A percentile compares a stretch with the other conserved stretches of the same genome.
These are phyloP conservation scores for Aspergillus panamensis DNA, from an alignment of 495 filamentous ascomycete genomes.

Conservation along the genomic window DNA sequence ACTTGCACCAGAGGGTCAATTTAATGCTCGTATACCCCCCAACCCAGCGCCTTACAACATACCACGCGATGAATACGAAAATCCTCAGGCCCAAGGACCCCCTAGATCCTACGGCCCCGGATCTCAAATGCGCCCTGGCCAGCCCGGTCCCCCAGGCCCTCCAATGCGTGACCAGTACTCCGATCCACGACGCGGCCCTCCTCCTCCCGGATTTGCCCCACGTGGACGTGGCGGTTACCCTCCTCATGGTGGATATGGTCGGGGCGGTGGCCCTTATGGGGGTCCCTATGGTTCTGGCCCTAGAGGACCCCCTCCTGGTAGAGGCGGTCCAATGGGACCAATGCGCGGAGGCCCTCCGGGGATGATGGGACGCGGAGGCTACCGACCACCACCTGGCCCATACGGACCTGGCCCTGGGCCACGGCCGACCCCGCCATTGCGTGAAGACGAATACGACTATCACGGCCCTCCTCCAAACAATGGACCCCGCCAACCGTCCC, in stretches of 20 bases:
- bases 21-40: conserved; percentile 19
- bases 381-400: conserved; percentile 49
- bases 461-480: conserved; percentile 30
- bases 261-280: conserved; percentile 49
- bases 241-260: conserved; percentile 57
- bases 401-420: conserved; percentile 37
- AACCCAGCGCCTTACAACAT: conserved; percentile 33
- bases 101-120: conserved; percentile 39
- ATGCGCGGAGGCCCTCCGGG: conserved; percentile 32
- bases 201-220: conserved; percentile 49
- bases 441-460: conserved; percentile 33
- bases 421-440: conserved; percentile 25
- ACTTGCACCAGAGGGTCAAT: conserved; percentile 21
- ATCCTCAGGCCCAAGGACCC: conserved; percentile 48
- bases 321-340: conserved; percentile 38
- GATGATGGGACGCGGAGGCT: conserved; percentile 48
- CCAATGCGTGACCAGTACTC: conserved; percentile 59
- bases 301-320: conserved; percentile 33
- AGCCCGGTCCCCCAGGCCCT: conserved; percentile 42
- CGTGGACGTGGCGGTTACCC: conserved; percentile 53
- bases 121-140: conserved; percentile 36
- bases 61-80: conserved; percentile 64
- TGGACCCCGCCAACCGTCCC: conserved; percentile 42
- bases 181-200: conserved; percentile 47
- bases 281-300: conserved; percentile 30